These are phyloP conservation scores for Mariannaea sp. DNA, from an alignment of 2,329 filamentous ascomycete genomes.

Conservation along the genomic window DNA sequence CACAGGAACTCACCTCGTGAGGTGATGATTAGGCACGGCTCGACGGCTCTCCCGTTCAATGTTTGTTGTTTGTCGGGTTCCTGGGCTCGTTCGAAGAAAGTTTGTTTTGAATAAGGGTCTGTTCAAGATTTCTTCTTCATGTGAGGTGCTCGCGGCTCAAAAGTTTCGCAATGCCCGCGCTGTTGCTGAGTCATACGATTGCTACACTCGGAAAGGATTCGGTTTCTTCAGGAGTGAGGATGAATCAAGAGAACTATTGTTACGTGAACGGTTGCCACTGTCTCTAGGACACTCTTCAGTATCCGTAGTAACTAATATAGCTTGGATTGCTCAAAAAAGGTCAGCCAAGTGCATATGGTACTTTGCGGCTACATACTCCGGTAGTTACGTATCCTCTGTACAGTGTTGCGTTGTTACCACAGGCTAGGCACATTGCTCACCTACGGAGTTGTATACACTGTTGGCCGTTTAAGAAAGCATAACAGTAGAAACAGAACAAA, in stretches of 20 bases:
- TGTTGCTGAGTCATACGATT: too few relatives aligned
- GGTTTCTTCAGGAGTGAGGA: not conserved
- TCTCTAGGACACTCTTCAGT: not conserved
- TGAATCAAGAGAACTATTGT: slow-evolving; percentile 8
- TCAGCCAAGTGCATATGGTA: slow-evolving; percentile 1
- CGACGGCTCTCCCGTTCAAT: not conserved
- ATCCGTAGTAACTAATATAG: slow-evolving; percentile 2
- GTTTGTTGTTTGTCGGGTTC: slow-evolving; percentile 3
- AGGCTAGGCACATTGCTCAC: too few relatives aligned
- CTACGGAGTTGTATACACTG: not conserved
- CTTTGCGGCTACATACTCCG: too few relatives aligned
- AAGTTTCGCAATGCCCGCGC: too few relatives aligned
- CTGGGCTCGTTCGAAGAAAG: not conserved
- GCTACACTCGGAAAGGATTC: not conserved
- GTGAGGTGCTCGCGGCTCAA: not conserved
- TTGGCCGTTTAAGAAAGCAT: too few relatives aligned
- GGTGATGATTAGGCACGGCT: slow-evolving; percentile 1
- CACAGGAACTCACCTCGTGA: not conserved
- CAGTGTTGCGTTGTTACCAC: too few relatives aligned
- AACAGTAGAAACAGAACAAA: too few relatives aligned
- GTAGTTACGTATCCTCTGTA: too few relatives aligned
- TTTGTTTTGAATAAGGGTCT: not conserved
- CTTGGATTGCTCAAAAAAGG: not conserved
- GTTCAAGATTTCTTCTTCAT: not conserved
- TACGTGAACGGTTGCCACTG: not conserved